Evolutionary conservation across 75 land plant species (phyloP), one percentile per base, ranked within the genome.

Genomic region (Chamaecyparis obtusa): DNA sequence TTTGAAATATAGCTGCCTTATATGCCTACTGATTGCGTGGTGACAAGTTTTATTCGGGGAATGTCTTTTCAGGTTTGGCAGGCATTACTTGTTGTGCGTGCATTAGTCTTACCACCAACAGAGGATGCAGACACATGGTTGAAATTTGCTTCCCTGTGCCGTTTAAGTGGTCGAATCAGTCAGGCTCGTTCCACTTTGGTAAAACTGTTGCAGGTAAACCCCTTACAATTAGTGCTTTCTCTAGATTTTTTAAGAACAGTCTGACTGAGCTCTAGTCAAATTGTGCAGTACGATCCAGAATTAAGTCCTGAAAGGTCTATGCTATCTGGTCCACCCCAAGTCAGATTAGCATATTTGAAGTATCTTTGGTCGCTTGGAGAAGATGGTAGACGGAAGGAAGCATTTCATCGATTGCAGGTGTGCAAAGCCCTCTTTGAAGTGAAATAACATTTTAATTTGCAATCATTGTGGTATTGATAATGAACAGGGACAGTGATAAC

Each of bases 111-210:
- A 41, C 98, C 99, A 35, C 99, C 97, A 9, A 96, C 94, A n/a
- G 99, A 98, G 86, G 99, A 98, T 84, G 82, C 91, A 64, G 99
- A 96, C 39, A 98, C 95, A 10, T 98, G 99, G 99, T 94, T 98
- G 35, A 98, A 97, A 88, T 98, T 97, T 93, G 93, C 99, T 83
- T 95, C 99, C 33, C 96, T 98, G 87, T 97, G 99, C 76, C 92
- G 99, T 21, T 96, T 94, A 88, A 98, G 88, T 91, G 99, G 99
- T 30, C 93, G 98, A 27, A 90, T 95, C 33, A 92, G 93, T 83
- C 99, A 98, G 85, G 97, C 99, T 37, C 91, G 90, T 81, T 94
- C 98, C 83, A 97, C 99, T 24, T 88, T 98, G 81, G 89, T 94
- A 30, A 98, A 95, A 85, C 95, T 98, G 44, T 86, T 98, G 79